phyloP scores from a whole-genome alignment of 1,139 yeast species.

The Candida sp. region DNA sequence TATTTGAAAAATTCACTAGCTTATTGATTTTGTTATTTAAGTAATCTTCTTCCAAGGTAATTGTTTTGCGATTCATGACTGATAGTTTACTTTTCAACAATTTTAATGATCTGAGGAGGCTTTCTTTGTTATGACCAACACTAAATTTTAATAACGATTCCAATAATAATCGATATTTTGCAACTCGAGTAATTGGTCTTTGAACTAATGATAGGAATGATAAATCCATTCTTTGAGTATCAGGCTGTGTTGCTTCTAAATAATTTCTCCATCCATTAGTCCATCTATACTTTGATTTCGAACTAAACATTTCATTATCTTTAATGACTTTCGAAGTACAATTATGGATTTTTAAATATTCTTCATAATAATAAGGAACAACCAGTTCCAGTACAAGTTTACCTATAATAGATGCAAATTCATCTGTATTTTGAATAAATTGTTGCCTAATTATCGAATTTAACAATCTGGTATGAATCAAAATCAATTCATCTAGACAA shows the following conservation, averaged over 20 bases:
- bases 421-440: constrained; percentile 2
- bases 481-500: constrained; percentile 18
- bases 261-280: constrained; percentile 33
- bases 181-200: constrained; percentile 50
- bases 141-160: constrained; percentile 32
- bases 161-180: constrained; percentile 48
- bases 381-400: background rate
- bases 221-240: constrained; percentile 31
- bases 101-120: constrained; percentile 6
- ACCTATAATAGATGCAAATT: background rate
- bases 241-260: constrained; percentile 41
- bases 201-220: constrained; percentile 50
- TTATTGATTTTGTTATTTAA: constrained; percentile 7
- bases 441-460: constrained; percentile 12
- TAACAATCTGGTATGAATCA: constrained; percentile 21
- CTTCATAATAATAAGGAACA: background rate
- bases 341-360: constrained; percentile 1
- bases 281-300: constrained; percentile 13
- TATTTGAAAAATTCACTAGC: constrained; percentile 11
- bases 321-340: background rate
- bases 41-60: constrained; percentile 10
- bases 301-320: background rate
- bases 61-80: constrained; percentile 23
- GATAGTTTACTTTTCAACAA: constrained; percentile 18
- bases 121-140: background rate